Percentiles rank a stretch among this genome's conserved stretches.
Conservation (phyloP, 2,329 filamentous ascomycete species). For the Knufia petricola region DNA sequence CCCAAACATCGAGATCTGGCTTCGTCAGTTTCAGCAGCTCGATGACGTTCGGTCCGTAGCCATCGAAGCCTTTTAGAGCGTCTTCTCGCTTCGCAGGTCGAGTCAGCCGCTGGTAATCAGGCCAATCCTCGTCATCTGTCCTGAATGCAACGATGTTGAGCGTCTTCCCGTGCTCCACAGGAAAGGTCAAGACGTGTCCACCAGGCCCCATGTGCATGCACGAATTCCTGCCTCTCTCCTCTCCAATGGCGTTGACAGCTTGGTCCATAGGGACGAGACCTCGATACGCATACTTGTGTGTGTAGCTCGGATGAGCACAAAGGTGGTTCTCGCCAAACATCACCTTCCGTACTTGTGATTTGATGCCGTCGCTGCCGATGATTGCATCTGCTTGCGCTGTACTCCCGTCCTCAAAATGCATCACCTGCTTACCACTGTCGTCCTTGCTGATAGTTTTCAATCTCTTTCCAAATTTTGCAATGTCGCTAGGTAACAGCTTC, state of each 20-base stretch:
- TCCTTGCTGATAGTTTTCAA: constrained; percentile 24
- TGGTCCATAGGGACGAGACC: constrained; percentile 51
- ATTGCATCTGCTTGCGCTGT: constrained; percentile 32
- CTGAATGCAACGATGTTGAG: constrained; percentile 48
- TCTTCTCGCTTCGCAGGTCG: constrained; percentile 25
- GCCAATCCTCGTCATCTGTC: constrained; percentile 36
- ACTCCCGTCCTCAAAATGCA: constrained; percentile 38
- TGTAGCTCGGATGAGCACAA: constrained; percentile 38
- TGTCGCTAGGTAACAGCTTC: constrained; percentile 35
- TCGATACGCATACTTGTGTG: constrained; percentile 51
- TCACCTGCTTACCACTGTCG: constrained; percentile 24
- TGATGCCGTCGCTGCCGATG: constrained; percentile 56
- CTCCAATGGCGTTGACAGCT: constrained; percentile 41
- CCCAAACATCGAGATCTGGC: constrained; percentile 28
- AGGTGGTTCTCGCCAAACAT: constrained; percentile 42
- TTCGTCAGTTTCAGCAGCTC: constrained; percentile 25
- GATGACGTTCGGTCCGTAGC: constrained; percentile 19
- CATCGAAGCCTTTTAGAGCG: constrained; percentile 19
- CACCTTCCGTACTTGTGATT: constrained; percentile 44
- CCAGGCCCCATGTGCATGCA: constrained; percentile 46
- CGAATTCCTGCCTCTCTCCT: constrained; percentile 39
- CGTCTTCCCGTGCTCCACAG: constrained; percentile 46
- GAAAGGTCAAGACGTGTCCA: constrained; percentile 53
- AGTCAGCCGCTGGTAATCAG: constrained; percentile 30
- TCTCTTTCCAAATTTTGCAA: constrained; percentile 35